These are phyloP conservation scores for Leptographium procerum DNA, from an alignment of 2,329 filamentous ascomycete species.

Conservation along the genomic window DNA sequence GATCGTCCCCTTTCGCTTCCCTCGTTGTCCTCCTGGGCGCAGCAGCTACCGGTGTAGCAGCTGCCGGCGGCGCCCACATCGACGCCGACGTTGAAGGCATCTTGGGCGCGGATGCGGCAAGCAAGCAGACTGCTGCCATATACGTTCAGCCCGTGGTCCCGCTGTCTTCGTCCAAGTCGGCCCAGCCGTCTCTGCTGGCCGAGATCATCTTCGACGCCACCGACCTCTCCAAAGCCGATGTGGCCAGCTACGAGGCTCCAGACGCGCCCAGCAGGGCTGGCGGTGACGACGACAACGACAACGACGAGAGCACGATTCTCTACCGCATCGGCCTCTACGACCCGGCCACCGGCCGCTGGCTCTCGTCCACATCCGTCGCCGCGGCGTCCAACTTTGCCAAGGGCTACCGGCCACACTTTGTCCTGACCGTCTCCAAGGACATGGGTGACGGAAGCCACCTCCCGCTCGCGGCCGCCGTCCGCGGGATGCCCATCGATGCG, in stretches of 20 bases:
- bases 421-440: constrained; percentile 35
- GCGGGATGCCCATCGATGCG: constrained; percentile 50
- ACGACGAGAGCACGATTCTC: constrained; percentile 26
- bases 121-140: constrained; percentile 36
- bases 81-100: constrained; percentile 3
- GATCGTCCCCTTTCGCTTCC: neutral
- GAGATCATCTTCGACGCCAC: constrained; percentile 43
- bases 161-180: constrained; percentile 21
- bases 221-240: constrained; percentile 26
- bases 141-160: constrained; percentile 40
- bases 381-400: constrained; percentile 47
- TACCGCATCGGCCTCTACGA: constrained; percentile 50
- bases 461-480: constrained; percentile 27
- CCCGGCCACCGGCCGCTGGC: constrained; percentile 32
- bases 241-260: constrained; percentile 46
- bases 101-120: constrained; percentile 1
- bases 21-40: neutral
- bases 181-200: constrained; percentile 32
- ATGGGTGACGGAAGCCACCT: neutral
- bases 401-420: constrained; percentile 46
- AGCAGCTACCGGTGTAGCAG: neutral
- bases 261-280: neutral
- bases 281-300: neutral
- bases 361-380: constrained; percentile 43
- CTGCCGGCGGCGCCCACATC: neutral